Percentiles rank a stretch among this genome's conserved stretches.
Evolutionary conservation across 352 stramenopile species (phyloP).

Genomic region (Saprolegnia diclina): DNA sequence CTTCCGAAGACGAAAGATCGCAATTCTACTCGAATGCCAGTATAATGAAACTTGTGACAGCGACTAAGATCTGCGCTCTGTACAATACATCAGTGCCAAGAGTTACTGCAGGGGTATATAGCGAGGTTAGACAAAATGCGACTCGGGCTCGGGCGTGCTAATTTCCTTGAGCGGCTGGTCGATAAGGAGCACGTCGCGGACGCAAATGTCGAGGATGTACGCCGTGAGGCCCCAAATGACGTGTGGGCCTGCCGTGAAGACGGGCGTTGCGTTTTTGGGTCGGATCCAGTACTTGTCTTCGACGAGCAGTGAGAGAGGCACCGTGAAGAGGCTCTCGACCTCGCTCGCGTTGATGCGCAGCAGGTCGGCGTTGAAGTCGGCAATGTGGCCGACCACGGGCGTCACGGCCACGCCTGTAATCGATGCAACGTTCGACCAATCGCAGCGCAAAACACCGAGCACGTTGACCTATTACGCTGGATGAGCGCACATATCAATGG

Average conservation of each 20-base stretch:
- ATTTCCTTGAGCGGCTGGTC: not conserved
- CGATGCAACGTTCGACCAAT: conserved; percentile 93
- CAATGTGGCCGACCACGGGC: conserved; percentile 94
- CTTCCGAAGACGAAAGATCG: not conserved
- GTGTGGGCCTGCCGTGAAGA: conserved; percentile 93
- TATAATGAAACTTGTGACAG: no score
- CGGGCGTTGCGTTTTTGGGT: conserved; percentile 72
- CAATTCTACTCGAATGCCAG: no score
- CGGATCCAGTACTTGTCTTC: conserved; percentile 79
- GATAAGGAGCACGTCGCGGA: conserved; percentile 51
- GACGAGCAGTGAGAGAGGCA: conserved; percentile 85
- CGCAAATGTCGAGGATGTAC: conserved; percentile 91
- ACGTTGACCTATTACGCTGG: conserved; percentile 66
- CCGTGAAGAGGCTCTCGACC: conserved; percentile 94
- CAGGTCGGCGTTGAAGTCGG: conserved; percentile 87
- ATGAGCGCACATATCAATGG: not conserved
- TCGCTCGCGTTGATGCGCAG: conserved; percentile 93
- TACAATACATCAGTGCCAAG: no score
- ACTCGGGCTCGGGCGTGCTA: not conserved
- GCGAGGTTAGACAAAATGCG: conserved; percentile 12
- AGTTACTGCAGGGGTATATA: not conserved
- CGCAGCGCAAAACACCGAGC: conserved; percentile 92
- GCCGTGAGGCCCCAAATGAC: conserved; percentile 96
- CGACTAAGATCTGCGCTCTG: no score
- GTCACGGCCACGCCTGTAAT: conserved; percentile 97